phyloP scores from a whole-genome alignment of 495 filamentous ascomycete species.

The Evansstolkia leycettana region DNA sequence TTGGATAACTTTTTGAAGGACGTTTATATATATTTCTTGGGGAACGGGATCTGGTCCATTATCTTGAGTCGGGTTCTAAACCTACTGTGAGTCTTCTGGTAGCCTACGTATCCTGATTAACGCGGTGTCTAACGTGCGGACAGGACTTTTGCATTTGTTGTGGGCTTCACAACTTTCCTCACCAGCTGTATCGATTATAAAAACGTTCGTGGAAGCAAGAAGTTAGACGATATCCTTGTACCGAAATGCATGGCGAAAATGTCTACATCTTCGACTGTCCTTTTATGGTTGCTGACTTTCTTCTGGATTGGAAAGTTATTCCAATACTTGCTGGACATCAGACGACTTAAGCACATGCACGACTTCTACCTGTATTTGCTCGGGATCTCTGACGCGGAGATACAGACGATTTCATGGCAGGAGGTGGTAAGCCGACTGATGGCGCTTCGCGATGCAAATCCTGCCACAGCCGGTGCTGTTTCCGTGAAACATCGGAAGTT shows the following conservation, averaged over 20 bases:
- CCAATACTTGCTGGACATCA: constrained; percentile 62
- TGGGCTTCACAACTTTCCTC: constrained; percentile 74
- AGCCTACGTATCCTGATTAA: constrained; percentile 5
- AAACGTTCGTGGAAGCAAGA: constrained; percentile 61
- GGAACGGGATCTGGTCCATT: constrained; percentile 85
- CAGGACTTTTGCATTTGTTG: constrained; percentile 65
- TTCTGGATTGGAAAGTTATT: constrained; percentile 76
- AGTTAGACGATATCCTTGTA: constrained; percentile 63
- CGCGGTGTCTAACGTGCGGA: constrained; percentile 4
- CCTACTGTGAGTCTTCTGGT: constrained; percentile 48
- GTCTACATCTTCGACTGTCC: constrained; percentile 64
- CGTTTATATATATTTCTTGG: constrained; percentile 82
- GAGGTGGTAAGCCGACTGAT: constrained; percentile 84
- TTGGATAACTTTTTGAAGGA: constrained; percentile 83
- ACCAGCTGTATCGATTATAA: constrained; percentile 78
- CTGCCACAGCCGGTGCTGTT: constrained; percentile 61
- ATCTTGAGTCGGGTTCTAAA: constrained; percentile 55
- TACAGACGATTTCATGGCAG: constrained; percentile 95
- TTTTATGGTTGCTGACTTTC: constrained; percentile 78
- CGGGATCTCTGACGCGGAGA: constrained; percentile 77
- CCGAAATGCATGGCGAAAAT: constrained; percentile 78
- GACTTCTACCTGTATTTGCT: constrained; percentile 84
- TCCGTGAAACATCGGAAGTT: constrained; percentile 50
- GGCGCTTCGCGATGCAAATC: constrained; percentile 74
- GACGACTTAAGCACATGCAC: constrained; percentile 63